These are phyloP conservation scores for Sclerotinia nivalis DNA, from an alignment of 2,329 filamentous ascomycete genomes.

Conservation along the genomic window DNA sequence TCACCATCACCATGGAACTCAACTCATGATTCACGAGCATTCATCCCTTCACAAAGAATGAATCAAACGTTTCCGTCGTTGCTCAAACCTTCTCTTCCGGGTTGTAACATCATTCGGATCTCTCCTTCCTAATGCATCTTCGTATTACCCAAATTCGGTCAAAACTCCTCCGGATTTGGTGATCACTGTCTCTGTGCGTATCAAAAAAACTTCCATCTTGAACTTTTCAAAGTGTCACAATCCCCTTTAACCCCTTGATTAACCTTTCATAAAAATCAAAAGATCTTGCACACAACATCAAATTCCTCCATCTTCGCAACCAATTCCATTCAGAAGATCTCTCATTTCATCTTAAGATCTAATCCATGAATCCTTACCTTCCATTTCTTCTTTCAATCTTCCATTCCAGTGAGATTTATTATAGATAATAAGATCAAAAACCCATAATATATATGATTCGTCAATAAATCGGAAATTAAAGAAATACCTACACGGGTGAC, in stretches of 20 bases:
- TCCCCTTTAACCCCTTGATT: slow-evolving; percentile 13
- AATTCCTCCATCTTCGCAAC: neutral
- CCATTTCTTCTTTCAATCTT: neutral
- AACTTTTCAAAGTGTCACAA: slow-evolving; percentile 4
- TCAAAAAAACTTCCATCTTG: slow-evolving; percentile 3
- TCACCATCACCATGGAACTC: neutral
- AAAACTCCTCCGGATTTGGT: slow-evolving; percentile 4
- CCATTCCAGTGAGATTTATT: neutral
- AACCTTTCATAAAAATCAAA: neutral
- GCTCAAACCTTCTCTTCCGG: neutral
- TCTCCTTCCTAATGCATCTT: slow-evolving; percentile 18
- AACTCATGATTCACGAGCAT: neutral
- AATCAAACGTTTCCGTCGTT: neutral
- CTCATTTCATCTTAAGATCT: slow-evolving; percentile 10
- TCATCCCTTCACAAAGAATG: neutral
- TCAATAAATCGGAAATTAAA: slow-evolving; percentile 17
- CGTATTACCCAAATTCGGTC: neutral
- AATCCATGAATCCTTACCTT: neutral
- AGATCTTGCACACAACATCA: neutral
- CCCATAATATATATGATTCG: slow-evolving; percentile 10
- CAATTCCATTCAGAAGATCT: neutral
- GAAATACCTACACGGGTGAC: neutral
- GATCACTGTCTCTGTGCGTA: neutral
- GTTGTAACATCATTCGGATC: neutral
- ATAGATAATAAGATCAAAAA: neutral